Evolutionary conservation across 768 basidiomycete genomes (phyloP).

Genomic region (Suillus americanus): DNA sequence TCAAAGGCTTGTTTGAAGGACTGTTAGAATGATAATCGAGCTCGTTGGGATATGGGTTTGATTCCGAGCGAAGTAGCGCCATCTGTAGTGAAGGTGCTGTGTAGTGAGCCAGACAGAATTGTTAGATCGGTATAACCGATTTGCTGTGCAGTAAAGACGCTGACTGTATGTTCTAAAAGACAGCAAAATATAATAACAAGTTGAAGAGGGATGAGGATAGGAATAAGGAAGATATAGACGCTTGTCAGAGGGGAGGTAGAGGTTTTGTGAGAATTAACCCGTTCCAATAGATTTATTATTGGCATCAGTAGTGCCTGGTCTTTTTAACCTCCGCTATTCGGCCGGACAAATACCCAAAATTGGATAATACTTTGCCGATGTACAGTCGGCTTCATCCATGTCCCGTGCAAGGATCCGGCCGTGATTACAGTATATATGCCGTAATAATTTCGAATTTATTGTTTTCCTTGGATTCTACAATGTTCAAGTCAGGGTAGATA

Average conservation of each 20-base stretch:
- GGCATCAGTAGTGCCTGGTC: constrained; percentile 16
- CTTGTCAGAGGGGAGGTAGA: constrained; percentile 18
- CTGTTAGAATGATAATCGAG: constrained; percentile 26
- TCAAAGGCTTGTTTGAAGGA: constrained; percentile 28
- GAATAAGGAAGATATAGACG: constrained; percentile 16
- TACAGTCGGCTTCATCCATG: neutral
- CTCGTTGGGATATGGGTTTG: constrained; percentile 17
- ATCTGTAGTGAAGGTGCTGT: constrained; percentile 9
- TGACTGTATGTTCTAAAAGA: constrained; percentile 9
- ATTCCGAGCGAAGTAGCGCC: constrained; percentile 31
- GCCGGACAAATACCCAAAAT: neutral
- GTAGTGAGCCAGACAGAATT: neutral
- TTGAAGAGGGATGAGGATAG: constrained; percentile 4
- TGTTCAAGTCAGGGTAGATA: neutral
- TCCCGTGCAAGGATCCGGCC: neutral
- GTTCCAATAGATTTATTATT: constrained; percentile 12
- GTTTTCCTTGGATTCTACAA: neutral
- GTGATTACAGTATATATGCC: neutral
- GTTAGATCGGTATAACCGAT: neutral
- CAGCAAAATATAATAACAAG: constrained; percentile 1
- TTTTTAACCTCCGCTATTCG: constrained; percentile 31
- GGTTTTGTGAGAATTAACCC: constrained; percentile 28
- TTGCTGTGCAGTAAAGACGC: neutral
- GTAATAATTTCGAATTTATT: neutral
- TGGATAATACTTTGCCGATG: neutral